These are phyloP conservation scores for Botrytis deweyae DNA, from an alignment of 2,329 filamentous ascomycete genomes.

Conservation along the genomic window DNA sequence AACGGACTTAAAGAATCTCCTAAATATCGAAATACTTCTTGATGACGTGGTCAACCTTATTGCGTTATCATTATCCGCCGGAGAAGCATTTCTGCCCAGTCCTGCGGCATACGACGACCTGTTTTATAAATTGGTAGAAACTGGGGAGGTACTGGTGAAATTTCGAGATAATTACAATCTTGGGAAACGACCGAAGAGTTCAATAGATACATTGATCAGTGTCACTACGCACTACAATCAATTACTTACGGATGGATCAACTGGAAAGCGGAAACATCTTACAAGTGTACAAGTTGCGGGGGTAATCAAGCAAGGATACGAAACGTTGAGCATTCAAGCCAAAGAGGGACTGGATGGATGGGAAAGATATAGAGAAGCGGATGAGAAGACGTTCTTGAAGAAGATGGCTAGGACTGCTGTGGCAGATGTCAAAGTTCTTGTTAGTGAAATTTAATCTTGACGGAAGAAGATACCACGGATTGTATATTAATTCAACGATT, in stretches of 20 bases:
- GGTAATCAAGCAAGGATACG: conserved; percentile 95
- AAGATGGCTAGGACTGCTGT: conserved; percentile 81
- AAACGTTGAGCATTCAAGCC: conserved; percentile 87
- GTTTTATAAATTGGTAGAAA: conserved; percentile 97
- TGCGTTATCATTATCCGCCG: conserved; percentile 78
- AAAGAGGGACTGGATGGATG: conserved; percentile 83
- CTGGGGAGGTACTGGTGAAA: conserved; percentile 75
- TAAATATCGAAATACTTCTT: conserved; percentile 71
- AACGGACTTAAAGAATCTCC: conserved; percentile 67
- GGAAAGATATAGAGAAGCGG: conserved; percentile 83
- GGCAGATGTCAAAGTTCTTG: conserved; percentile 55
- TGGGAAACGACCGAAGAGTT: conserved; percentile 58
- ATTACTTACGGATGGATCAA: conserved; percentile 63
- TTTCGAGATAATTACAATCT: conserved; percentile 77
- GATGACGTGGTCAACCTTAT: conserved; percentile 78
- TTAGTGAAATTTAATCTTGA: conserved; percentile 29
- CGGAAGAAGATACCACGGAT: neutral
- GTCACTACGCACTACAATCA: conserved; percentile 86
- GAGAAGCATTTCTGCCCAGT: conserved; percentile 87
- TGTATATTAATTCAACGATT: neutral
- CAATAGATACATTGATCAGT: conserved; percentile 80
- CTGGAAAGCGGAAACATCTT: conserved; percentile 59
- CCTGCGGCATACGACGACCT: conserved; percentile 90
- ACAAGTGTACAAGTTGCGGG: conserved; percentile 82
- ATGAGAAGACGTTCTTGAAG: conserved; percentile 82